phyloP scores from a whole-genome alignment of 2,329 filamentous ascomycete species.

The Ilyonectria sp. region DNA sequence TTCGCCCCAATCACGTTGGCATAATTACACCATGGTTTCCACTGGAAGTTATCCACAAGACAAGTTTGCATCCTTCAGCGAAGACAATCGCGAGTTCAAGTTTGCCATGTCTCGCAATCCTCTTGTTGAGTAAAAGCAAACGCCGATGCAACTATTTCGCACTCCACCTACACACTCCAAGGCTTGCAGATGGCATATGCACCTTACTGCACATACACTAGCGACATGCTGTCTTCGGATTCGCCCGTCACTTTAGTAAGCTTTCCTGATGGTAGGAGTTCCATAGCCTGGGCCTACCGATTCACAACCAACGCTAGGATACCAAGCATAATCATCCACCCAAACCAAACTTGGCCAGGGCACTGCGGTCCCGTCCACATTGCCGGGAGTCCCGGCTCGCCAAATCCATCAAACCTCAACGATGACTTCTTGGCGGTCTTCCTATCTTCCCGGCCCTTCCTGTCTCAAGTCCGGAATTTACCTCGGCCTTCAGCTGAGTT shows the following conservation, averaged over 20 bases:
- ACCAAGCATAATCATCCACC: conserved; percentile 8
- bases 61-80: conserved; percentile 3
- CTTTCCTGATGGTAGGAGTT: not conserved
- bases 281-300: conserved; percentile 3
- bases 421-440: conserved; percentile 5
- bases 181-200: conserved; percentile 1
- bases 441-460: conserved; percentile 2
- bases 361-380: conserved; percentile 6
- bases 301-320: conserved; percentile 11
- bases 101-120: not conserved
- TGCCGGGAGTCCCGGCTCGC: conserved; percentile 16
- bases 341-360: not conserved
- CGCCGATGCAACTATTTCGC: not conserved
- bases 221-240: not conserved
- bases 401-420: conserved; percentile 2
- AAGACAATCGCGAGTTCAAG: conserved; percentile 11
- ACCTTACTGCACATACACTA: not conserved
- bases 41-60: not conserved
- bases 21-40: not conserved
- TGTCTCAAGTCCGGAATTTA: not conserved
- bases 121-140: not conserved
- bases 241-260: not conserved
- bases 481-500: conserved; percentile 6
- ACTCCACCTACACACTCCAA: not conserved
- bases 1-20: conserved; percentile 11